phyloP scores from a whole-genome alignment of 2,329 filamentous ascomycete species.

The Alternaria tenuissima region DNA sequence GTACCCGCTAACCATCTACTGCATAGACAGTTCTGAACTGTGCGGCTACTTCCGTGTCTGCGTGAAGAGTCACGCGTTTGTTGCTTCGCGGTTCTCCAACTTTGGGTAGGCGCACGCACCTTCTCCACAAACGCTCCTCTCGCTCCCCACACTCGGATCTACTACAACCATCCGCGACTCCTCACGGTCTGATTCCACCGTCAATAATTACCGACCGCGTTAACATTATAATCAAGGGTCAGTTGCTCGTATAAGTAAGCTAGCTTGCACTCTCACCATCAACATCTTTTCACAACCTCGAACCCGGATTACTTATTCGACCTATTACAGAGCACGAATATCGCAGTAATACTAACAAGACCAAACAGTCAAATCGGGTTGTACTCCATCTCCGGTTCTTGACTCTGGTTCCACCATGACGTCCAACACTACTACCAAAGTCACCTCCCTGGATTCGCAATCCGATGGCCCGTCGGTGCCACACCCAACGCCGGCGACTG shows the following conservation, averaged over 20 bases:
- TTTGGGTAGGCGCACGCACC: conserved; percentile 22
- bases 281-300: background rate
- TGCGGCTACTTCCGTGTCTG: conserved; percentile 3
- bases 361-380: background rate
- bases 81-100: conserved; percentile 10
- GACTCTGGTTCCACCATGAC: conserved; percentile 7
- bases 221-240: background rate
- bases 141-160: conserved; percentile 9
- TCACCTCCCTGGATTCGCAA: conserved; percentile 33
- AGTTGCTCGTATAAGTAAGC: background rate
- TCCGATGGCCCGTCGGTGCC: conserved; percentile 32
- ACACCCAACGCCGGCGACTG: conserved; percentile 37
- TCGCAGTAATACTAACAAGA: background rate
- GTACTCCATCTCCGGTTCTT: background rate
- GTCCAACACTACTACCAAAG: conserved; percentile 19
- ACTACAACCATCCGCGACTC: background rate
- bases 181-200: background rate
- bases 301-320: background rate
- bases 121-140: conserved; percentile 11
- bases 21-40: background rate
- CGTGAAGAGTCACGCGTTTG: background rate
- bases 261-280: background rate
- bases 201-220: background rate
- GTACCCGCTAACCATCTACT: background rate
- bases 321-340: background rate